phyloP scores from a whole-genome alignment of 1,284 basidiomycete genomes.

The Rhodotorula sp. region DNA sequence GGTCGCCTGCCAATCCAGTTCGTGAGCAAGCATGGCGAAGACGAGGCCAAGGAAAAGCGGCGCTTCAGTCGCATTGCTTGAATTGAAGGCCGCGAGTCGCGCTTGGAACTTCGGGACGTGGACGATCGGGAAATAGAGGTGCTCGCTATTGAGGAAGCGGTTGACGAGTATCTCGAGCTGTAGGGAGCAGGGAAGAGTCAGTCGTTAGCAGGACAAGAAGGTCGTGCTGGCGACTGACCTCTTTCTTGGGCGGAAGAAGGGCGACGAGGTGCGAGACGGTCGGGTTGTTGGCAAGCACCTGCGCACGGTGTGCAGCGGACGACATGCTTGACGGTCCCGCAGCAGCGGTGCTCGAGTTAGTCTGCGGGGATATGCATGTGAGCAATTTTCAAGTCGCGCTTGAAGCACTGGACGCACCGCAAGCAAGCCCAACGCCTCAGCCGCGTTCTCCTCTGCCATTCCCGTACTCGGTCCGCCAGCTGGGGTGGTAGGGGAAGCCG shows the following conservation, averaged over 20 bases:
- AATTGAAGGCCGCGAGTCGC: constrained; percentile 14
- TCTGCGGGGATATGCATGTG: not conserved
- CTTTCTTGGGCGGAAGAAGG: constrained; percentile 15
- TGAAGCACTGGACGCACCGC: not conserved
- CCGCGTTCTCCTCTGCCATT: constrained; percentile 15
- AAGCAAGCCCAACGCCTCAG: constrained; percentile 17
- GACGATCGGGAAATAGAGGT: constrained; percentile 27
- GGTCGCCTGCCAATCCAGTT: constrained; percentile 19
- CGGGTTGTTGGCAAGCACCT: constrained; percentile 1
- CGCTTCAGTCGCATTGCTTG: not conserved
- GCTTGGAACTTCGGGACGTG: constrained; percentile 30
- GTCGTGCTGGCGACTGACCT: constrained; percentile 11
- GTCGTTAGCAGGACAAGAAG: too few relatives aligned
- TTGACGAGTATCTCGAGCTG: constrained; percentile 31
- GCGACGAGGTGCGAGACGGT: constrained; percentile 17
- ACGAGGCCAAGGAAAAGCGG: constrained; percentile 31
- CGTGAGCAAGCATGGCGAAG: constrained; percentile 17
- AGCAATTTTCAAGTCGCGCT: not conserved
- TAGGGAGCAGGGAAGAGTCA: not conserved
- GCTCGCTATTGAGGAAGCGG: constrained; percentile 26
- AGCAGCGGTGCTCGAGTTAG: not conserved
- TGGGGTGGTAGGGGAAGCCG: too few relatives aligned
- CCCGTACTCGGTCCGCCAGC: not conserved
- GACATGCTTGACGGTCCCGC: not conserved
- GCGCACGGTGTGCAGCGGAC: constrained; percentile 6